Base-by-base conservation (phyloP, 2,329 filamentous ascomycete genomes). In the Exophiala spinifera region DNA sequence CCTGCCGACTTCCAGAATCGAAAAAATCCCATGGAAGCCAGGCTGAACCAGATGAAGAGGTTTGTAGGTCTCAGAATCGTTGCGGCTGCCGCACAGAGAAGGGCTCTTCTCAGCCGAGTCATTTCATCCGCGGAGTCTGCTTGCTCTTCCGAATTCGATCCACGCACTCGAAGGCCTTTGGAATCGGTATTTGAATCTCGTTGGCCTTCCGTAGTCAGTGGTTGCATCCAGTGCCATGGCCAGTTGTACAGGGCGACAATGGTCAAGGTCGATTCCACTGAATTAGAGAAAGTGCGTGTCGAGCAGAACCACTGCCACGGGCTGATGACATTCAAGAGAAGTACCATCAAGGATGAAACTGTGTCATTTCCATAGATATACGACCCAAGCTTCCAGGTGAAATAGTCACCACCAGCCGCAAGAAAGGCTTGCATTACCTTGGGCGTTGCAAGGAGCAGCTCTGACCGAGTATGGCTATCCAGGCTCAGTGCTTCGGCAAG, bases 251-350 rank as follows among this genome's bases (percentile, higher is more conserved):
- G 76, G 1, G 91, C 92, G 64, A 84, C 78, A 55, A 88, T 78
- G 3, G 92, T 96, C 63, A 99, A 74, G 0, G 88, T 88, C n/a
- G 87, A 90, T 76, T 99, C 94, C 3, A 97, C 76, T 49, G 86
- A 94, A 73, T 99, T 99, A 51, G 92, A 96, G 66, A 99, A 87
- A 1, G 94, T 96, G 44, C 94, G 82, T 0, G 91, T 92, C 1
- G 91, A 94, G 72, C 87, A 94, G 72, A 94, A 97, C 89, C 89
- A 97, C 70, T 96, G 90, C 91, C 94, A 99, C 5, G 94, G 89
- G 70, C 85, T 95, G 65, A 85, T 75, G 40, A 88, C 70, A 2
- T 84, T 85, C 72, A 94, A 79, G 55, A 81, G 79, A 43, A 95
- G 76, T 85, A 87, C 81, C 60, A 86, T 83, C 76, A 82, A 86